These are phyloP conservation scores for Starmerella cellae DNA, from an alignment of 805 yeast species.

Conservation along the genomic window DNA sequence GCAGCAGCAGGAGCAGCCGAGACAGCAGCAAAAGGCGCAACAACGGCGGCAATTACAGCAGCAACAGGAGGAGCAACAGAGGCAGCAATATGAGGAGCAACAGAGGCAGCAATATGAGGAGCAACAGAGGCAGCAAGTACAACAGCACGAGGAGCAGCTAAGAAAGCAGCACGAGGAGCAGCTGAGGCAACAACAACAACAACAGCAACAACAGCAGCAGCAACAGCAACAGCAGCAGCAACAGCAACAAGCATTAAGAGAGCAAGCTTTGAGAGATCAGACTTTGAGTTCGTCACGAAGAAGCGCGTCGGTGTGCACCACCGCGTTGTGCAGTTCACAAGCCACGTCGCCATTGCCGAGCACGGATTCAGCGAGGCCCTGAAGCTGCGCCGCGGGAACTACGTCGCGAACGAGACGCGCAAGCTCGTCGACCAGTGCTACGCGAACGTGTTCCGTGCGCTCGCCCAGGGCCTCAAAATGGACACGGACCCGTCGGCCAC, in stretches of 20 bases:
- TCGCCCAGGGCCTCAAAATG: slow-evolving; percentile 20
- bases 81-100: too few species aligned
- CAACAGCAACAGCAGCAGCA: too few species aligned
- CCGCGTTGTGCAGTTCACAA: slow-evolving; percentile 37
- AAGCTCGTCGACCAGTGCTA: slow-evolving; percentile 13
- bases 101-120: too few species aligned
- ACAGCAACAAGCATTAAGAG: too few species aligned
- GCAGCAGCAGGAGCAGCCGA: neutral
- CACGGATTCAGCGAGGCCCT: slow-evolving; percentile 8
- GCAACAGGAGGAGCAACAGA: too few species aligned
- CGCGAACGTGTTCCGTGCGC: slow-evolving; percentile 20
- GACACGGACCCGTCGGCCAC: slow-evolving; percentile 4
- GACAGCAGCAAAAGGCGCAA: neutral
- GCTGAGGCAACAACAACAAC: too few species aligned
- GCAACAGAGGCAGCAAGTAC: too few species aligned
- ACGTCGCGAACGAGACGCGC: slow-evolving; percentile 11
- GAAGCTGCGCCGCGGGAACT: neutral
- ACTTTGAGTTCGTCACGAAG: slow-evolving; percentile 23
- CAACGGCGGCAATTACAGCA: too few species aligned
- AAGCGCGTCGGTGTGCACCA: slow-evolving; percentile 34
- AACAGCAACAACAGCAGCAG: too few species aligned
- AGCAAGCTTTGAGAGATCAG: neutral
- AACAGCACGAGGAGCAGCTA: too few species aligned
- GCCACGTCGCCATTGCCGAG: slow-evolving; percentile 22
- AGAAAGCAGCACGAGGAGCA: too few species aligned